Base-by-base conservation (phyloP, 1,139 yeast species). In the Yamadazyma triangularis region DNA sequence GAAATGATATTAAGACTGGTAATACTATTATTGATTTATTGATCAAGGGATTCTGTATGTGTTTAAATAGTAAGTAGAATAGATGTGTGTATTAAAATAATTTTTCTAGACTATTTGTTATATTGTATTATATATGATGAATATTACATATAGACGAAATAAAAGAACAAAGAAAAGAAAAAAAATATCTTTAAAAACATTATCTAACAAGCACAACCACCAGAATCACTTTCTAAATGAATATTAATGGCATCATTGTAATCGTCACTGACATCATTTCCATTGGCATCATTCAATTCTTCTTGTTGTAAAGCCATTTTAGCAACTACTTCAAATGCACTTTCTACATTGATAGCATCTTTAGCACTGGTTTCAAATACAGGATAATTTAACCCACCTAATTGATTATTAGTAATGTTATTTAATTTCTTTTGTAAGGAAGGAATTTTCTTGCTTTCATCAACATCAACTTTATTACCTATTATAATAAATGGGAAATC, bases 191-290 rank as follows among this genome's bases (percentile, higher is more conserved):
- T n/a, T n/a, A n/a, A n/a, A n/a, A n/a, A n/a, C n/a, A n/a, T n/a
- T n/a, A 10, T 24, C 39, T 50, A 87, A 60, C 96, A 88, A 12
- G 80, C 81, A 68, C 96, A 89, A 9, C 81, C 74, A 36, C 77
- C 68, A 34, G 75, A 64, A 37, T 87, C 96, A 33, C 80, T 81
- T 50, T 89, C 97, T 51, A 89, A 73, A 53, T 87, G 93, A 50
- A 91, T 89, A 58, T 89, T 89, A 42, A 91, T 89, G 26, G 97
- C 96, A 58, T 91, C 97, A 32, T 93, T 85, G 56, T 87, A 89
- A 58, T 91, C 97, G 40, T 67, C 73, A 39, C 58, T 62, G 24
- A 58, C 70, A 51, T 88, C 96, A 47, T 80, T 83, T 43, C 84
- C 87, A 39, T 85, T 87, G 42, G 84, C 84, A 31, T 91, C 93